Percentiles rank a stretch among this genome's conserved stretches.
phyloP scores from a whole-genome alignment of 805 yeast genomes.

The Cyberlindnera xishuangbannaensis region DNA sequence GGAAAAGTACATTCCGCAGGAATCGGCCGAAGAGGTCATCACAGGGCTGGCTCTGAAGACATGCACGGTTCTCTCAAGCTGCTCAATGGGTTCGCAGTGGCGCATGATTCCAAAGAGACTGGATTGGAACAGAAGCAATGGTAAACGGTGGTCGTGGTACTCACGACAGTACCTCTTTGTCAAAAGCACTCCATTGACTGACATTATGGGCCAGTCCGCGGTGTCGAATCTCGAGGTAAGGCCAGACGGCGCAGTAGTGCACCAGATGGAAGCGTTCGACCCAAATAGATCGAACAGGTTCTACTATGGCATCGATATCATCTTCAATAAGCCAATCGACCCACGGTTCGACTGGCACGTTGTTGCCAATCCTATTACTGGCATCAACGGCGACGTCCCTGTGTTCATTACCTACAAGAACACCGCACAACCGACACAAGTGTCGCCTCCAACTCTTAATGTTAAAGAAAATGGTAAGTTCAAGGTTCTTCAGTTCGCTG shows the following conservation, averaged over 20 bases:
- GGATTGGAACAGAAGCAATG: constrained; percentile 9
- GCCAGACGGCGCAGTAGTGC: constrained; percentile 15
- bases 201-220: constrained; percentile 3
- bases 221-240: constrained; percentile 4
- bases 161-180: constrained; percentile 13
- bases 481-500: constrained; percentile 86
- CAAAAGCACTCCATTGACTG: constrained; percentile 6
- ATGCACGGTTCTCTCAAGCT: constrained; percentile 2
- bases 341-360: constrained; percentile 69
- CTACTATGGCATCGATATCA: constrained; percentile 42
- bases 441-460: constrained; percentile 7
- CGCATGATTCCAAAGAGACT: constrained; percentile 8
- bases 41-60: constrained; percentile 6
- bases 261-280: constrained; percentile 43
- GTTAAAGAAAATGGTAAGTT: constrained; percentile 43
- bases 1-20: constrained; percentile 7
- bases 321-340: constrained; percentile 70
- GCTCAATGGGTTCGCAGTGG: constrained; percentile 8
- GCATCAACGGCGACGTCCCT: constrained; percentile 12
- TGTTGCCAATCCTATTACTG: constrained; percentile 7
- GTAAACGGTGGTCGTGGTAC: constrained; percentile 9
- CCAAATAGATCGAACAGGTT: constrained; percentile 9
- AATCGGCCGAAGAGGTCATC: constrained; percentile 8
- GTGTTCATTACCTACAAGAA: constrained; percentile 22
- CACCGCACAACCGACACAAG: constrained; percentile 4